Conservation (phyloP, 2,329 filamentous ascomycete species). For the Lomentospora prolificans region DNA sequence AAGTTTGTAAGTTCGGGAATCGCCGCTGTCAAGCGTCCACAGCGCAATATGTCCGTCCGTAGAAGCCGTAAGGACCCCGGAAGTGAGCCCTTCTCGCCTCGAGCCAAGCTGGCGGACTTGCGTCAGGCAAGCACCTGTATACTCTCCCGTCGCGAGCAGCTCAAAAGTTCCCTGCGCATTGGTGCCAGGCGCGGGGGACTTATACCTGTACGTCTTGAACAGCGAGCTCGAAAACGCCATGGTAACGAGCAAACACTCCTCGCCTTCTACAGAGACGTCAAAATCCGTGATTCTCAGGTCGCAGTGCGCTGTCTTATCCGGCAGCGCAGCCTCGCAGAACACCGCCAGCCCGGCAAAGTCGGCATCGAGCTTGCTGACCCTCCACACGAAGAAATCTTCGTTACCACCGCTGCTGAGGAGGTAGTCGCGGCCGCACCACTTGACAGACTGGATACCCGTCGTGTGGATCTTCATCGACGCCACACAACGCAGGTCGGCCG, state of each 20-base stretch:
- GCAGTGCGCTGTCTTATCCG: constrained; percentile 37
- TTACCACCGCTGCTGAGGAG: constrained; percentile 80
- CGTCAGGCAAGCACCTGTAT: constrained; percentile 68
- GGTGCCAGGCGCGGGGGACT: constrained; percentile 7
- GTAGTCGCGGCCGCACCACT: constrained; percentile 61
- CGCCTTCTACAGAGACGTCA: constrained; percentile 35
- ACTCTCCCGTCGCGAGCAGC: constrained; percentile 43
- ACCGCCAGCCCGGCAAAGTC: constrained; percentile 41
- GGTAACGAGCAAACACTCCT: constrained; percentile 45
- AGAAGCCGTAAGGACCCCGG: constrained; percentile 53
- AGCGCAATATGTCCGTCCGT: constrained; percentile 71
- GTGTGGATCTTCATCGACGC: constrained; percentile 67
- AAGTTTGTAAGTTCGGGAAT: constrained; percentile 17
- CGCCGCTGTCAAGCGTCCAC: constrained; percentile 31
- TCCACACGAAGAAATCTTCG: constrained; percentile 87
- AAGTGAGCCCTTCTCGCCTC: constrained; percentile 7
- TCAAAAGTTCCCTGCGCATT: constrained; percentile 28
- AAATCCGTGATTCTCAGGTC: constrained; percentile 80
- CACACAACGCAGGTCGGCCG: constrained; percentile 34
- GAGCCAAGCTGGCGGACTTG: constrained; percentile 40
- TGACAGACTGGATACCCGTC: constrained; percentile 71
- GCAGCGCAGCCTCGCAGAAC: constrained; percentile 44
- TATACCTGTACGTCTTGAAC: constrained; percentile 51
- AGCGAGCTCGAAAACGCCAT: constrained; percentile 80
- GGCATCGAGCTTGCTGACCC: constrained; percentile 44